Percentiles rank a stretch among this genome's conserved stretches.
Conservation (phyloP, 2,329 filamentous ascomycete genomes). For the Aspergillus thermomutatus region DNA sequence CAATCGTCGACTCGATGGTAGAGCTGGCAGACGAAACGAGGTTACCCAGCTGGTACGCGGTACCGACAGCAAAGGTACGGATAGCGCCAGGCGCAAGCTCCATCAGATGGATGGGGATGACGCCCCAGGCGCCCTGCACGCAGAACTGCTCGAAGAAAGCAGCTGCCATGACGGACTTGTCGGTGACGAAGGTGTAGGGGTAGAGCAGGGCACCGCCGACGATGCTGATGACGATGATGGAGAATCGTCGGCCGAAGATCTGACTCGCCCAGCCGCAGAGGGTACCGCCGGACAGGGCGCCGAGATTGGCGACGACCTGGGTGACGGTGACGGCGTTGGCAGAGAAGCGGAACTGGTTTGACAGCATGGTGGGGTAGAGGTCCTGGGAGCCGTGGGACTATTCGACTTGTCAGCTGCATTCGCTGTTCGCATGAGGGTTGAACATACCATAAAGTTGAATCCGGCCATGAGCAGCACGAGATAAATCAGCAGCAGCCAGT, state of each 20-base stretch:
- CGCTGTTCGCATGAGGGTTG: background rate
- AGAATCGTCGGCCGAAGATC: conserved; percentile 66
- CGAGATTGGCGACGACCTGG: conserved; percentile 69
- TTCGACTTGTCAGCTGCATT: background rate
- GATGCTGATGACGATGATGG: conserved; percentile 62
- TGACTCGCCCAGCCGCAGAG: conserved; percentile 65
- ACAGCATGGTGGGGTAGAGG: conserved; percentile 58
- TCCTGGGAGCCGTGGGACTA: conserved; percentile 69
- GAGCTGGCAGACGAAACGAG: conserved; percentile 60
- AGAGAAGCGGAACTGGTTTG: conserved; percentile 57
- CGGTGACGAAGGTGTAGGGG: conserved; percentile 70
- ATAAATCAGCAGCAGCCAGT: conserved; percentile 79
- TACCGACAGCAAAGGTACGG: conserved; percentile 62
- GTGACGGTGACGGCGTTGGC: conserved; percentile 63
- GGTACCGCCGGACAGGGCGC: conserved; percentile 66
- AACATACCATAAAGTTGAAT: conserved; percentile 76
- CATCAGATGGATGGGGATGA: conserved; percentile 68
- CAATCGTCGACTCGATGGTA: conserved; percentile 73
- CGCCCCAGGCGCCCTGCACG: conserved; percentile 73
- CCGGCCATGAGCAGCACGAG: conserved; percentile 83
- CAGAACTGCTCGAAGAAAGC: conserved; percentile 83
- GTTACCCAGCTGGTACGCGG: conserved; percentile 63
- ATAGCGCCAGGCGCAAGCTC: conserved; percentile 60
- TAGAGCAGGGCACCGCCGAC: conserved; percentile 75
- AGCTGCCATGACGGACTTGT: conserved; percentile 66